A percentile compares a stretch with the other conserved stretches of the same genome.
These are phyloP conservation scores for Rhinocladiella similis DNA, from an alignment of 2,329 filamentous ascomycete species.

Conservation along the genomic window DNA sequence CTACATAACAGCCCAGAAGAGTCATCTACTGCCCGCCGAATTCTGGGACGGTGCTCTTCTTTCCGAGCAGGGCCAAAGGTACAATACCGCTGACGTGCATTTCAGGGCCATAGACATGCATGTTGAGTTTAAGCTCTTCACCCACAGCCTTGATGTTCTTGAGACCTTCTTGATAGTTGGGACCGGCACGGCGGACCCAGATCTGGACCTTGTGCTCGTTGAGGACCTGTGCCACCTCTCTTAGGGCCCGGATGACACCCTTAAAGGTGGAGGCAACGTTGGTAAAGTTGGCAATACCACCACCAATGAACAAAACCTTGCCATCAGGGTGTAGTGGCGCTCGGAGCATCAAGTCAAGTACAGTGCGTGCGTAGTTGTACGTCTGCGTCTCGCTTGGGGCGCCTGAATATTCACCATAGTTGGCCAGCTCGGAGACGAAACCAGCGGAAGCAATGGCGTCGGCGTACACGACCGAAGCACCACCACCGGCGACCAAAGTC, in stretches of 20 bases:
- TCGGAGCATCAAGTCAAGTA: constrained; percentile 95
- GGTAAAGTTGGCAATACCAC: constrained; percentile 99
- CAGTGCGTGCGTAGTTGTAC: constrained; percentile 97
- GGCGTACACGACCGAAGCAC: constrained; percentile 98
- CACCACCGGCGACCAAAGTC: constrained; percentile 98
- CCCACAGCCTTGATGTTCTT: constrained; percentile 99
- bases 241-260: constrained; percentile 94
- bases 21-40: constrained; percentile 43
- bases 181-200: constrained; percentile 87
- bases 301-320: constrained; percentile 99
- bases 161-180: constrained; percentile 99
- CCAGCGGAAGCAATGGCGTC: constrained; percentile 97
- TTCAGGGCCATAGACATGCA: constrained; percentile 83
- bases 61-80: constrained; percentile 74
- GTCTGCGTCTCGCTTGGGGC: constrained; percentile 98
- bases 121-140: constrained; percentile 89
- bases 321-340: constrained; percentile 81
- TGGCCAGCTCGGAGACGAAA: constrained; percentile 93
- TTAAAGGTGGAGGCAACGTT: constrained; percentile 99
- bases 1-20: constrained; percentile 8
- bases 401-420: constrained; percentile 99
- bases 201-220: constrained; percentile 97
- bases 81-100: constrained; percentile 95
- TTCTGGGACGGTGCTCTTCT: constrained; percentile 63
- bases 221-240: constrained; percentile 81